These are phyloP conservation scores for Aphanomyces stellatus DNA, from an alignment of 352 stramenopile genomes.

Conservation along the genomic window DNA sequence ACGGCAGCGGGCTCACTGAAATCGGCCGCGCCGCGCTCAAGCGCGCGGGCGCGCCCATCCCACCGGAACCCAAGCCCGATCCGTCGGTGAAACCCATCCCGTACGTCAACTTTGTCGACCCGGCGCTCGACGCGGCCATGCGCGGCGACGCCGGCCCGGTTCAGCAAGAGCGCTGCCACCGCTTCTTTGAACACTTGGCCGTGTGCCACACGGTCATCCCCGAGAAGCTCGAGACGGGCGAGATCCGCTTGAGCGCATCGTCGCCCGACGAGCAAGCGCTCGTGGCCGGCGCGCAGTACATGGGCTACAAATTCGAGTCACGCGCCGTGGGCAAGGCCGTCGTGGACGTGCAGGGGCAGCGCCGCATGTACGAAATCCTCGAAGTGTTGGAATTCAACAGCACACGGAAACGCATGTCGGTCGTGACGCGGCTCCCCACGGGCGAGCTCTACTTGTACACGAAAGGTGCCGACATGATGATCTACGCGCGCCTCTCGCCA, in stretches of 20 bases:
- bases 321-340: slow-evolving; percentile 42
- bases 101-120: slow-evolving; percentile 75
- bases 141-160: slow-evolving; percentile 35
- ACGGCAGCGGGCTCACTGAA: slow-evolving; percentile 81
- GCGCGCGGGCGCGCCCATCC: slow-evolving; percentile 51
- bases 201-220: slow-evolving; percentile 80
- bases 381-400: slow-evolving; percentile 77
- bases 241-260: slow-evolving; percentile 60
- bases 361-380: slow-evolving; percentile 44
- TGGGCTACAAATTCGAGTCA: slow-evolving; percentile 60
- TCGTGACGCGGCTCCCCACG: slow-evolving; percentile 46
- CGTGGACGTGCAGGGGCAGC: slow-evolving; percentile 39
- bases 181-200: slow-evolving; percentile 82
- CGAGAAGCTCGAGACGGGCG: slow-evolving; percentile 50
- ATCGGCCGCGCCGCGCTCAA: slow-evolving; percentile 58
- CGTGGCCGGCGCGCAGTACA: slow-evolving; percentile 57
- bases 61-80: slow-evolving; percentile 50
- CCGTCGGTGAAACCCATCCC: slow-evolving; percentile 42
- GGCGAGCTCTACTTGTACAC: slow-evolving; percentile 57
- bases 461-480: slow-evolving; percentile 92
- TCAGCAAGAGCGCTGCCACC: slow-evolving; percentile 38
- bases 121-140: slow-evolving; percentile 50
- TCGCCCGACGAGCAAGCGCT: slow-evolving; percentile 82
- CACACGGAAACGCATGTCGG: slow-evolving; percentile 68
- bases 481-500: slow-evolving; percentile 68